These are phyloP conservation scores for Solanum peruvianum DNA, from an alignment of 257 asterid species.

Conservation along the genomic window DNA sequence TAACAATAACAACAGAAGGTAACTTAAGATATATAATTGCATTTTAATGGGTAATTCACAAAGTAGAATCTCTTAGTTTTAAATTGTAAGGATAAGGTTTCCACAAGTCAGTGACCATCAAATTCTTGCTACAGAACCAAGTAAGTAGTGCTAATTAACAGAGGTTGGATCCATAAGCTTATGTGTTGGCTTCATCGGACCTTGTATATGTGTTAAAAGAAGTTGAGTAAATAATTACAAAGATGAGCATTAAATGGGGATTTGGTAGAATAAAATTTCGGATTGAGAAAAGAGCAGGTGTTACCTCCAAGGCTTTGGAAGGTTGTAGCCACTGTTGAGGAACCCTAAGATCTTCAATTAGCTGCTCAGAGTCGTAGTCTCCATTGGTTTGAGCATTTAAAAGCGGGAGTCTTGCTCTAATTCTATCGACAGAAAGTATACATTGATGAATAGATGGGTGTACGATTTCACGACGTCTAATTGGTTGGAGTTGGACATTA, in stretches of 20 bases:
- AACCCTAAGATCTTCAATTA: slow-evolving; percentile 51
- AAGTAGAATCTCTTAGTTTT: background rate
- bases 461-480: background rate
- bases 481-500: no score
- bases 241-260: background rate
- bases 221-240: background rate
- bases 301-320: slow-evolving; percentile 58
- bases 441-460: background rate
- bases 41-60: background rate
- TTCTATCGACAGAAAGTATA: background rate
- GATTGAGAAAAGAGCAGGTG: background rate
- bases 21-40: background rate
- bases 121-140: background rate
- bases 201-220: background rate
- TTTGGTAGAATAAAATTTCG: background rate
- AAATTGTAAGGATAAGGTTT: background rate
- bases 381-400: slow-evolving; percentile 16
- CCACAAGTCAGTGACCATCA: background rate
- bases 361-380: slow-evolving; percentile 16
- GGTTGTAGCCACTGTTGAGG: slow-evolving; percentile 70
- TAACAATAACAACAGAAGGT: background rate
- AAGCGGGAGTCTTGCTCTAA: background rate
- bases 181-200: background rate
- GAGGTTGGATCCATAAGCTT: background rate
- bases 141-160: background rate